These are phyloP conservation scores for Tricholoma terreum DNA, from an alignment of 768 basidiomycete genomes.

Conservation along the genomic window DNA sequence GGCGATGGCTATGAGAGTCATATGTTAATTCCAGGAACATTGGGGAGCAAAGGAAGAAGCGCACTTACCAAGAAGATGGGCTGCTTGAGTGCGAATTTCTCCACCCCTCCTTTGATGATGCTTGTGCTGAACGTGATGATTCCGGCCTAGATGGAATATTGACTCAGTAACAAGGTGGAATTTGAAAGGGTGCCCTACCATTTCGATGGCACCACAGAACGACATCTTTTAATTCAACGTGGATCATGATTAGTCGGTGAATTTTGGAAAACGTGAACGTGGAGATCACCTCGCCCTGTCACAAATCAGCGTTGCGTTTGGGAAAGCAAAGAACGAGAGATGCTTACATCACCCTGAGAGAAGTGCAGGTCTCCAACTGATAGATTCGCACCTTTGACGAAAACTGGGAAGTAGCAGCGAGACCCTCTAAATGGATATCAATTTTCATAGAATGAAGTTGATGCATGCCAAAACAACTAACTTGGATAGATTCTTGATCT, in stretches of 20 bases:
- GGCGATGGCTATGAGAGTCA: slow-evolving; percentile 56
- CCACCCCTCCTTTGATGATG: slow-evolving; percentile 71
- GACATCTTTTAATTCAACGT: slow-evolving; percentile 42
- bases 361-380: slow-evolving; percentile 80
- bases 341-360: slow-evolving; percentile 66
- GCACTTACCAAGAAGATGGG: slow-evolving; percentile 66
- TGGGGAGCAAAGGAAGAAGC: not conserved
- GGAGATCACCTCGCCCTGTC: slow-evolving; percentile 51
- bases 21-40: too few relatives aligned
- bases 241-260: not conserved
- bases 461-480: slow-evolving; percentile 13
- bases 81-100: slow-evolving; percentile 70
- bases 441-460: not conserved
- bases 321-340: not conserved
- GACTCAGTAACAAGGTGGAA: not conserved
- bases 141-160: slow-evolving; percentile 45
- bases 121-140: slow-evolving; percentile 69
- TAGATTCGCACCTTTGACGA: slow-evolving; percentile 70
- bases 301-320: slow-evolving; percentile 7
- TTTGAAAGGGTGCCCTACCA: slow-evolving; percentile 36
- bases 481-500: slow-evolving; percentile 79
- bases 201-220: slow-evolving; percentile 78
- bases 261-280: not conserved
- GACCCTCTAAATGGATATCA: slow-evolving; percentile 46
- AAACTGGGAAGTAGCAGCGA: slow-evolving; percentile 75